Evolutionary conservation across 169 alveolate genomes (phyloP).

Genomic region (Eimeria brunetti): DNA sequence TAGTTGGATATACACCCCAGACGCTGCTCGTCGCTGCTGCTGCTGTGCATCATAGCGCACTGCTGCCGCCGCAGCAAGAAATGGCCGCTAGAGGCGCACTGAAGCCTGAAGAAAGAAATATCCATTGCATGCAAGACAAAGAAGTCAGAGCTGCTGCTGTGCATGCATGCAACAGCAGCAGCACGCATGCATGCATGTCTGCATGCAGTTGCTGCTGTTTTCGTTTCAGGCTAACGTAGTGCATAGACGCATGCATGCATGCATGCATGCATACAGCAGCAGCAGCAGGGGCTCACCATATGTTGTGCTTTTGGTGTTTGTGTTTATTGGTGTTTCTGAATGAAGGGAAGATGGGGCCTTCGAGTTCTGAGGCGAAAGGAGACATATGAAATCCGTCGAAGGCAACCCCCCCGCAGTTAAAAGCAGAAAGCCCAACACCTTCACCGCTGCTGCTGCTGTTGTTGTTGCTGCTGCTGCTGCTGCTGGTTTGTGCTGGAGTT

Average conservation of each 20-base stretch:
- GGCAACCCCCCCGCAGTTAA: constrained; percentile 84
- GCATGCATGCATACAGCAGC: too few species aligned
- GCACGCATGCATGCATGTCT: too few species aligned
- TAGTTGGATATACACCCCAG: constrained; percentile 78
- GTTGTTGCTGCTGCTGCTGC: not conserved
- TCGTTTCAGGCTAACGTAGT: too few species aligned
- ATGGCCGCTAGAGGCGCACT: constrained; percentile 36
- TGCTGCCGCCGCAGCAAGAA: constrained; percentile 79
- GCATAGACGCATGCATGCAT: too few species aligned
- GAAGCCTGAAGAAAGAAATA: constrained; percentile 50
- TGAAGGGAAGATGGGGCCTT: not conserved
- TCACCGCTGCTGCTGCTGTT: constrained; percentile 77
- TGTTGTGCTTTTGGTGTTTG: too few species aligned
- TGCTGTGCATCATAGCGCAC: constrained; percentile 80
- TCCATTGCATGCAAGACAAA: constrained; percentile 66
- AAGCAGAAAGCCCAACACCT: constrained; percentile 83
- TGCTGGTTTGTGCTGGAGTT: constrained; percentile 3
- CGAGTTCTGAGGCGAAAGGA: constrained; percentile 62
- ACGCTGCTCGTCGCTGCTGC: constrained; percentile 57
- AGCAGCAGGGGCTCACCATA: too few species aligned
- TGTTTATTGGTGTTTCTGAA: too few species aligned
- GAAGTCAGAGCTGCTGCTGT: constrained; percentile 23
- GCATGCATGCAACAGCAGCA: too few species aligned
- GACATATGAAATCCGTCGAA: constrained; percentile 82
- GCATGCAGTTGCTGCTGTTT: too few species aligned